phyloP scores from a whole-genome alignment of 192 early-diverging fungal species.

The Phycomyces blakesleeanus region DNA sequence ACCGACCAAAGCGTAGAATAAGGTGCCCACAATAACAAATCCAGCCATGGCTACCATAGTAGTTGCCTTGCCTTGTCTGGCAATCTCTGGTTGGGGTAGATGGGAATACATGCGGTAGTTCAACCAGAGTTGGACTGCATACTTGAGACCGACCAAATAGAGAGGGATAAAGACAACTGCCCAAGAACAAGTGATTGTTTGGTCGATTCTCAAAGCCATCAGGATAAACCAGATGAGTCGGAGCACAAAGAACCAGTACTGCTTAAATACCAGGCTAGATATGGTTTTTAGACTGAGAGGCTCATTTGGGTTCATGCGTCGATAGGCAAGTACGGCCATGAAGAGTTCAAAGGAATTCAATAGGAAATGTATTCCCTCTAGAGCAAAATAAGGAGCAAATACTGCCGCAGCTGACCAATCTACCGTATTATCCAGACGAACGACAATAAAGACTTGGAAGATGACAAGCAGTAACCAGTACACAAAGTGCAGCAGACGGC shows the following conservation, averaged over 20 bases:
- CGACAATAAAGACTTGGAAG: conserved; percentile 77
- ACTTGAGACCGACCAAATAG: conserved; percentile 60
- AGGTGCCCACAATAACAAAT: conserved; percentile 43
- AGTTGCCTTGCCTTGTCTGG: conserved; percentile 43
- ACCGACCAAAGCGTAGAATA: conserved; percentile 52
- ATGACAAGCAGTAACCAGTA: conserved; percentile 45
- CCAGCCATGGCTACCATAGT: conserved; percentile 40
- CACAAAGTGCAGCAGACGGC: not conserved
- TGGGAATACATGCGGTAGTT: conserved; percentile 32
- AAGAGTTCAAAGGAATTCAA: conserved; percentile 36
- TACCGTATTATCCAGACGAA: conserved; percentile 63
- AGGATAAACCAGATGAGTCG: conserved; percentile 66
- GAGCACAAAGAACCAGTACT: conserved; percentile 62
- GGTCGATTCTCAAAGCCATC: conserved; percentile 60
- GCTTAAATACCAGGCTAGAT: conserved; percentile 37
- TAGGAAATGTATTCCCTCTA: conserved; percentile 69
- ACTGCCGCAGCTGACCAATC: conserved; percentile 61
- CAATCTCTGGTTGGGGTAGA: conserved; percentile 42
- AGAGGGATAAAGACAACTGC: conserved; percentile 63
- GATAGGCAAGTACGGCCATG: conserved; percentile 22
- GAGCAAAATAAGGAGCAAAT: conserved; percentile 79
- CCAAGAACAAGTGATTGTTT: conserved; percentile 56
- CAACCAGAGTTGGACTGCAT: conserved; percentile 44
- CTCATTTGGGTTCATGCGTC: not conserved
- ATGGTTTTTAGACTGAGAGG: conserved; percentile 4